Percentiles rank a stretch among this genome's conserved stretches.
Evolutionary conservation across 495 filamentous ascomycete species (phyloP).

Genomic region (Podospora australis): DNA sequence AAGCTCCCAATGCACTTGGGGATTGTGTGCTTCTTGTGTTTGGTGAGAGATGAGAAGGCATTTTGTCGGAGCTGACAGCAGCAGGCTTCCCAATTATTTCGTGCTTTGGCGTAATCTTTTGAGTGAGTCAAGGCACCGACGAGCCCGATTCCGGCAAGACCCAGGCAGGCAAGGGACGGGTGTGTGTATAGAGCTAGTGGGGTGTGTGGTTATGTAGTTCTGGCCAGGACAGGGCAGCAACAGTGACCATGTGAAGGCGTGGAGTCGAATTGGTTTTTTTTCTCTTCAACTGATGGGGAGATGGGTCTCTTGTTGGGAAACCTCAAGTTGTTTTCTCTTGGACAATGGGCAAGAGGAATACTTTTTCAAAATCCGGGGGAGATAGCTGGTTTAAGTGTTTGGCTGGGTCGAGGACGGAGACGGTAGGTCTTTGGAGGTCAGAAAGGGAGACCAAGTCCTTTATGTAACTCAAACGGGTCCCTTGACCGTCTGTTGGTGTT

Average conservation of each 20-base stretch:
- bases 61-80: slow-evolving; percentile 13
- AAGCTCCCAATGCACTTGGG: slow-evolving; percentile 12
- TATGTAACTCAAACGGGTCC: slow-evolving; percentile 14
- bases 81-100: slow-evolving; percentile 19
- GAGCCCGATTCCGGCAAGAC: slow-evolving; percentile 1
- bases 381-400: no score
- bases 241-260: no score
- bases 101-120: slow-evolving; percentile 19
- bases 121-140: slow-evolving; percentile 27
- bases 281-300: no score
- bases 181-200: slow-evolving; percentile 4
- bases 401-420: no score
- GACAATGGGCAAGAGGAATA: no score
- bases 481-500: slow-evolving; percentile 24
- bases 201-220: background rate
- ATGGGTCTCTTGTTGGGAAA: no score
- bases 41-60: slow-evolving; percentile 25
- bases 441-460: slow-evolving; percentile 16
- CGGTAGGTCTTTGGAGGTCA: no score
- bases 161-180: slow-evolving; percentile 11
- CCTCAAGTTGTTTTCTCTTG: no score
- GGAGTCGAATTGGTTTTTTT: no score
- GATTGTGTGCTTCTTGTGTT: slow-evolving; percentile 17
- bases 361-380: no score
- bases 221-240: background rate